Percentiles rank a stretch among this genome's conserved stretches.
phyloP scores from a whole-genome alignment of 2,329 filamentous ascomycete genomes.

The Clarireedia paspali region DNA sequence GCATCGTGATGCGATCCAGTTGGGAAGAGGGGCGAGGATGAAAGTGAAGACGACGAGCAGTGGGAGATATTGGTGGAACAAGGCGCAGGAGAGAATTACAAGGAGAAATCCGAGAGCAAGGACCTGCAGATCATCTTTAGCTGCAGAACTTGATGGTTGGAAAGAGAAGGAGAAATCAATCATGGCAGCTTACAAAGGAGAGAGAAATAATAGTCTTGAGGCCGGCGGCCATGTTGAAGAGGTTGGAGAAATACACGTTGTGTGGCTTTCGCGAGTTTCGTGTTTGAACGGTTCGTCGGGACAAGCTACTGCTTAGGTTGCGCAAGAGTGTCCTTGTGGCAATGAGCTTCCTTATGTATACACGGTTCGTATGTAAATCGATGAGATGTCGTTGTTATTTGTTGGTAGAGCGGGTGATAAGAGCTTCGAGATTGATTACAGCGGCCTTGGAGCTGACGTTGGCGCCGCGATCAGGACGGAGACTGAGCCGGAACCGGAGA shows the following conservation, averaged over 20 bases:
- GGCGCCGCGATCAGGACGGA: background rate
- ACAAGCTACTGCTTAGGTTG: background rate
- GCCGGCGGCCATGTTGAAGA: slow-evolving; percentile 59
- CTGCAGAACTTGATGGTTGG: background rate
- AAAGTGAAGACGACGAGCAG: slow-evolving; percentile 95
- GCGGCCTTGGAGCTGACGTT: slow-evolving; percentile 3
- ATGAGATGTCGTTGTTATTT: background rate
- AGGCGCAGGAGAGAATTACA: slow-evolving; percentile 93
- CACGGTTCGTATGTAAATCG: no score
- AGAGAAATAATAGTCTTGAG: slow-evolving; percentile 98
- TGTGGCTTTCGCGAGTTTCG: background rate
- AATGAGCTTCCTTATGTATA: background rate
- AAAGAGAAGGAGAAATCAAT: background rate
- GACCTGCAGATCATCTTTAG: slow-evolving; percentile 43
- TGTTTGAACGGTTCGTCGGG: no score
- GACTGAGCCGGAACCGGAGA: background rate
- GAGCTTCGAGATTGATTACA: background rate
- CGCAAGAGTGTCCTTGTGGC: background rate
- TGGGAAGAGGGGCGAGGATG: slow-evolving; percentile 85
- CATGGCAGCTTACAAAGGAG: slow-evolving; percentile 65
- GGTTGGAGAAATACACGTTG: background rate
- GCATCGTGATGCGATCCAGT: slow-evolving; percentile 89
- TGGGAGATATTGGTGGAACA: slow-evolving; percentile 91
- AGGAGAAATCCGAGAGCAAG: slow-evolving; percentile 98
- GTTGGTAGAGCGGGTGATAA: background rate